A percentile compares a stretch with the other conserved stretches of the same genome.
Evolutionary conservation across 768 basidiomycete genomes (phyloP).

Genomic region (Steccherinum ochraceum): DNA sequence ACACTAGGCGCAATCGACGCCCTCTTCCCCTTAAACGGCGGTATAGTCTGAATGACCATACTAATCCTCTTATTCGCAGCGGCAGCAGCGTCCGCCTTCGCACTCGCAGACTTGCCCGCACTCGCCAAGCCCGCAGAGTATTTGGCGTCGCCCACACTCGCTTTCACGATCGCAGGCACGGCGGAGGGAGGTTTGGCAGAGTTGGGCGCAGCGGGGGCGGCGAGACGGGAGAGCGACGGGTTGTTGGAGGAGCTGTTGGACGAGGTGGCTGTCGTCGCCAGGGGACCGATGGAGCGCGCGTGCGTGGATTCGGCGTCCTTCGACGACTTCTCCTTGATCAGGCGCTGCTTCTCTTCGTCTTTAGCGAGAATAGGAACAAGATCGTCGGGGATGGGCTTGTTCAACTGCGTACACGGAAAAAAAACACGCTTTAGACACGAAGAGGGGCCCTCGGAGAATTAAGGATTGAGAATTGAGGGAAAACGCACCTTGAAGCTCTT

Average conservation of each 20-base stretch:
- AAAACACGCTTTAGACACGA: not conserved
- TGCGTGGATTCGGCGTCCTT: conserved; percentile 59
- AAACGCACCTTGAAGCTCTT: conserved; percentile 82
- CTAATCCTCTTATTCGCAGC: conserved; percentile 28
- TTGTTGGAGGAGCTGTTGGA: conserved; percentile 24
- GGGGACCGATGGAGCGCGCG: conserved; percentile 57
- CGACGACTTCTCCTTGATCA: conserved; percentile 71
- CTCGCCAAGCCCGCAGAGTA: conserved; percentile 3
- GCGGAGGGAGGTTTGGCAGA: conserved; percentile 11
- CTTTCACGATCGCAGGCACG: conserved; percentile 10
- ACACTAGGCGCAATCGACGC: conserved; percentile 22
- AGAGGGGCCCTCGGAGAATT: not conserved
- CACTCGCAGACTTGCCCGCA: conserved; percentile 11
- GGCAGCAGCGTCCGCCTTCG: conserved; percentile 14
- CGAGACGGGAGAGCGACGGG: conserved; percentile 31
- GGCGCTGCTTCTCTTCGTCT: conserved; percentile 84
- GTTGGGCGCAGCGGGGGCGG: conserved; percentile 13
- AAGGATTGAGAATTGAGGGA: too few species aligned
- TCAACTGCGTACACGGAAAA: conserved; percentile 47
- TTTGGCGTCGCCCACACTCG: conserved; percentile 9
- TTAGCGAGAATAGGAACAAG: conserved; percentile 90
- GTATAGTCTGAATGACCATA: conserved; percentile 88
- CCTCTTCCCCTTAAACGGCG: conserved; percentile 76
- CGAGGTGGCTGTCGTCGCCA: conserved; percentile 39
- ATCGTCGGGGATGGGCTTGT: conserved; percentile 93